These are phyloP conservation scores for Paramecium sexaurelia DNA, from an alignment of 73 alveolate genomes.

Conservation along the genomic window DNA sequence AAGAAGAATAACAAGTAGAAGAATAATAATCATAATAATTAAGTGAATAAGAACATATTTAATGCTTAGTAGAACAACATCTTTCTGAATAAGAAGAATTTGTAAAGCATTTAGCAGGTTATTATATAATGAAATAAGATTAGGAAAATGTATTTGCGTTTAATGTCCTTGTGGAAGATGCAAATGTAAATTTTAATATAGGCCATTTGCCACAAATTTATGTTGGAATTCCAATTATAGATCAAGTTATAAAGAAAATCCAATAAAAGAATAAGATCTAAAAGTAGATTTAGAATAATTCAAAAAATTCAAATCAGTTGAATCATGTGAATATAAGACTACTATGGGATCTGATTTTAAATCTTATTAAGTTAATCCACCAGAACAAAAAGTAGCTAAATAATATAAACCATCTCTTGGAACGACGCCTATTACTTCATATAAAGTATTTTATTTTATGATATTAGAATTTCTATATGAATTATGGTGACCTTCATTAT, in stretches of 20 bases:
- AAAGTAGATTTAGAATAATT: not conserved
- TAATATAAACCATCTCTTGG: conserved; percentile 17
- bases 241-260: not conserved
- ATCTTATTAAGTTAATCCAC: not conserved
- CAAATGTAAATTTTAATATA: conserved; percentile 19
- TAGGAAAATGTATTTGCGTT: conserved; percentile 51
- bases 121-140: not conserved
- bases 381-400: not conserved
- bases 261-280: conserved; percentile 36
- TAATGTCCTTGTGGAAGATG: conserved; percentile 64
- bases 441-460: not conserved
- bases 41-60: conserved; percentile 40
- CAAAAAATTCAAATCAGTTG: conserved; percentile 4
- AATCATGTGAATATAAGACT: conserved; percentile 40
- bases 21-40: not conserved
- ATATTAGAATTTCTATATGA: conserved; percentile 18
- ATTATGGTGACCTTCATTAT: conserved; percentile 50
- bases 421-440: not conserved
- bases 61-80: conserved; percentile 52
- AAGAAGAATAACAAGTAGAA: not conserved
- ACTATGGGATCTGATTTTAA: conserved; percentile 35
- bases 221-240: conserved; percentile 29
- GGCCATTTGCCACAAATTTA: conserved; percentile 13
- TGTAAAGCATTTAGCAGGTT: conserved; percentile 27
- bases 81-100: conserved; percentile 27